These are phyloP conservation scores for Cladosporium sp. DNA, from an alignment of 2,329 filamentous ascomycete genomes.

Conservation along the genomic window DNA sequence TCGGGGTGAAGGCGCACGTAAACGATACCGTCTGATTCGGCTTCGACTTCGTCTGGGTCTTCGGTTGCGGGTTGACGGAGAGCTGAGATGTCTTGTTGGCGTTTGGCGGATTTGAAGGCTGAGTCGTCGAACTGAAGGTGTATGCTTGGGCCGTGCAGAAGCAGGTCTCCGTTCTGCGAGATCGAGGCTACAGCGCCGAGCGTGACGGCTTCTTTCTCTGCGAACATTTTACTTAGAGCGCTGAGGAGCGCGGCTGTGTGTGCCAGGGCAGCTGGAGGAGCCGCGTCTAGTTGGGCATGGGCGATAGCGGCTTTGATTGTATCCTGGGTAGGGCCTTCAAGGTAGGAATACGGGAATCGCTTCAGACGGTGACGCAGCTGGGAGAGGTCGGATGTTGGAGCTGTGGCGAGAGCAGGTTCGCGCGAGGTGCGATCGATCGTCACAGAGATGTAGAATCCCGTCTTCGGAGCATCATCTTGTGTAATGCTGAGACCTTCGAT, in stretches of 20 bases:
- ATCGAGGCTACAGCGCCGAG: constrained; percentile 56
- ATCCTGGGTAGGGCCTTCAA: constrained; percentile 43
- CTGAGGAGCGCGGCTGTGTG: constrained; percentile 55
- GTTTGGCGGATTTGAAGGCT: constrained; percentile 62
- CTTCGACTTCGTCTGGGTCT: constrained; percentile 61
- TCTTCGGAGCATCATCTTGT: constrained; percentile 31
- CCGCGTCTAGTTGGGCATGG: constrained; percentile 57
- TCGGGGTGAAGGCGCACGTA: constrained; percentile 63
- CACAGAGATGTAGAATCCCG: constrained; percentile 58
- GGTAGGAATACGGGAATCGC: constrained; percentile 66
- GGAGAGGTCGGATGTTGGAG: constrained; percentile 52
- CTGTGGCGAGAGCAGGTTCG: constrained; percentile 65
- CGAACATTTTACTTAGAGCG: constrained; percentile 61
- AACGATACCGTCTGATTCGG: constrained; percentile 72
- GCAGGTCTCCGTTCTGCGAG: constrained; percentile 36
- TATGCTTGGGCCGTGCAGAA: constrained; percentile 56
- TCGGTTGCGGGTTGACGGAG: constrained; percentile 57
- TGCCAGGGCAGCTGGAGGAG: constrained; percentile 46
- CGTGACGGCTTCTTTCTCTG: constrained; percentile 65
- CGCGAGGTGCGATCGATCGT: constrained; percentile 65
- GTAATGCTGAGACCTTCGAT: constrained; percentile 32
- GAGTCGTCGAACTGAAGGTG: constrained; percentile 71
- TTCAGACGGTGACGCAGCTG: constrained; percentile 48
- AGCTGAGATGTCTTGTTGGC: constrained; percentile 62
- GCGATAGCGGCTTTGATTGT: constrained; percentile 48